Evolutionary conservation across 2,329 filamentous ascomycete genomes (phyloP).

Genomic region (Lasiodiplodia sp.): DNA sequence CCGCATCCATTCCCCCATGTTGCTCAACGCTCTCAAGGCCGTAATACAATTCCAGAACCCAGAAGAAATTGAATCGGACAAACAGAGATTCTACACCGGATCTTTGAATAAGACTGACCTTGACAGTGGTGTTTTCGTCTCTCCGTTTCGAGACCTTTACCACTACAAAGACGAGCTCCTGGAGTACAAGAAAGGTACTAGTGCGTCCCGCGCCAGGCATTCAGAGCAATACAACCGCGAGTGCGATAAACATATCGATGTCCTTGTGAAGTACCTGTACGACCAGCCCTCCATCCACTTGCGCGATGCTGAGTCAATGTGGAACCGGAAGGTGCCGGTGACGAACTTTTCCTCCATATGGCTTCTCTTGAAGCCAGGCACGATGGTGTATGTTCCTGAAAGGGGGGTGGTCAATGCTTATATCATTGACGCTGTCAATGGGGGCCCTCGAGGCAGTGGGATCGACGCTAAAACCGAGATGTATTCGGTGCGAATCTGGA

Average conservation of each 20-base stretch:
- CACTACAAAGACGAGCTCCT: not conserved
- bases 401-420: not conserved
- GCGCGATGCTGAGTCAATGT: not conserved
- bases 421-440: not conserved
- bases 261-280: not conserved
- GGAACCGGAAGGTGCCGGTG: not conserved
- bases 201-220: too few relatives aligned
- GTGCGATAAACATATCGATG: not conserved
- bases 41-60: not conserved
- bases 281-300: not conserved
- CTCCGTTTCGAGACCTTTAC: not conserved
- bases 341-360: not conserved
- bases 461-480: too few relatives aligned
- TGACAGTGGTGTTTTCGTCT: not conserved
- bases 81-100: rapidly evolving
- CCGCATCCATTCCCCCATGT: not conserved
- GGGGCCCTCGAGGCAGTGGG: too few relatives aligned
- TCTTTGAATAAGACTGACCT: not conserved
- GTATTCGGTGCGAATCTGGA: not conserved
- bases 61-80: too few relatives aligned
- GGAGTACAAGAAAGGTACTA: too few relatives aligned
- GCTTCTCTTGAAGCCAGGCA: not conserved
- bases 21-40: not conserved
- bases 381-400: not conserved
- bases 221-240: not conserved